A percentile compares a stretch with the other conserved stretches of the same genome.
Evolutionary conservation across 805 yeast species (phyloP).

Genomic region (Hermanozyma aechmeae): DNA sequence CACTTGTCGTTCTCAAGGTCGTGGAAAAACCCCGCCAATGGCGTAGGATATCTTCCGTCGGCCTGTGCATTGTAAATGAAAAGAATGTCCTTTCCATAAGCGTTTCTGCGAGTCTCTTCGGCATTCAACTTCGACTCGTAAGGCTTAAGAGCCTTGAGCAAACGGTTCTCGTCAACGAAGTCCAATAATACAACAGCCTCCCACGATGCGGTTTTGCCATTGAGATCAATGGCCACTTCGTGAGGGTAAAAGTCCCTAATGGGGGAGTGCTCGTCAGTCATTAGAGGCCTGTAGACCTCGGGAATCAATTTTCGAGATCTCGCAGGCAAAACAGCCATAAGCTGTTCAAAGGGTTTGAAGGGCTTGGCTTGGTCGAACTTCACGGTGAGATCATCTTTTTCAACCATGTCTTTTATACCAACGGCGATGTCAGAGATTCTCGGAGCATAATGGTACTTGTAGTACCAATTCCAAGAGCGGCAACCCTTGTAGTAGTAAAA

Average conservation of each 20-base stretch:
- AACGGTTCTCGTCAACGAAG: slow-evolving; percentile 78
- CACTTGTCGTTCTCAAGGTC: slow-evolving; percentile 79
- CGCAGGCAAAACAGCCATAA: slow-evolving; percentile 96
- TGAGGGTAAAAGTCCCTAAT: slow-evolving; percentile 85
- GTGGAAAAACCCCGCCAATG: slow-evolving; percentile 65
- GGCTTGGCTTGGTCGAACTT: slow-evolving; percentile 67
- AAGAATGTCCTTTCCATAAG: slow-evolving; percentile 59
- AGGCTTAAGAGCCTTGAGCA: slow-evolving; percentile 66
- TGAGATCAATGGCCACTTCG: slow-evolving; percentile 79
- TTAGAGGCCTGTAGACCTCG: slow-evolving; percentile 61
- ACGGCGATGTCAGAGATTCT: slow-evolving; percentile 76
- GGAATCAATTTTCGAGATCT: slow-evolving; percentile 81
- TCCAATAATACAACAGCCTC: slow-evolving; percentile 92
- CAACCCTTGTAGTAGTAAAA: slow-evolving; percentile 84
- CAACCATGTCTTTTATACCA: slow-evolving; percentile 54
- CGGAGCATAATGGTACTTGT: slow-evolving; percentile 84
- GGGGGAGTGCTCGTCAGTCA: slow-evolving; percentile 82
- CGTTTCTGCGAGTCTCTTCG: slow-evolving; percentile 67
- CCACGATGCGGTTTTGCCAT: slow-evolving; percentile 95
- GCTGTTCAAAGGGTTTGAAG: slow-evolving; percentile 87
- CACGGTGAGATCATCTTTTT: slow-evolving; percentile 22
- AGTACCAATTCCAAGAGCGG: slow-evolving; percentile 96
- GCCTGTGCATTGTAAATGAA: slow-evolving; percentile 74
- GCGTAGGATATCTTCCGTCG: slow-evolving; percentile 58
- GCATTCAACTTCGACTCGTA: slow-evolving; percentile 50